Evolutionary conservation across 2,329 filamentous ascomycete species (phyloP).

Genomic region (Aspergillus quadrilineatus): DNA sequence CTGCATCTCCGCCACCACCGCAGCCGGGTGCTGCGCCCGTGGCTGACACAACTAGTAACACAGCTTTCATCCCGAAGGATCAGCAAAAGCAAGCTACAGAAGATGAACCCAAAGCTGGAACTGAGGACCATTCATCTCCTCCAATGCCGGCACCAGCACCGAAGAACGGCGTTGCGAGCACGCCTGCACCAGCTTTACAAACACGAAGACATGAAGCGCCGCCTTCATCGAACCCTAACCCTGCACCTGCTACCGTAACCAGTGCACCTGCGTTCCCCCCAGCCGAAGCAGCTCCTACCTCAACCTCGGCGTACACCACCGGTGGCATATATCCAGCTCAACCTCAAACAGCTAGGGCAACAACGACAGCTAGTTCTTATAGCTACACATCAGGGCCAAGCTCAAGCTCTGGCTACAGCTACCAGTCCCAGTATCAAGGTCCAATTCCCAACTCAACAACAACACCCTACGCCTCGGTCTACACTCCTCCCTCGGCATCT

Average conservation of each 20-base stretch:
- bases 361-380: neutral
- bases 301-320: neutral
- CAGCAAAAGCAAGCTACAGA: neutral
- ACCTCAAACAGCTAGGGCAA: neutral
- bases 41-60: slow-evolving; percentile 1
- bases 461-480: slow-evolving; percentile 28
- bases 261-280: slow-evolving; percentile 25
- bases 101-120: neutral
- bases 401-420: slow-evolving; percentile 9
- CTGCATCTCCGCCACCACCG: slow-evolving; percentile 40
- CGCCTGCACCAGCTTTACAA: slow-evolving; percentile 18
- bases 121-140: slow-evolving; percentile 15
- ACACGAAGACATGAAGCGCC: slow-evolving; percentile 35
- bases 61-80: neutral
- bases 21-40: slow-evolving; percentile 35
- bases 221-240: neutral
- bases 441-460: slow-evolving; percentile 7
- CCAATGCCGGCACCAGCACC: slow-evolving; percentile 7
- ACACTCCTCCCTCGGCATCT: slow-evolving; percentile 19
- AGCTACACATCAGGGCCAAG: neutral
- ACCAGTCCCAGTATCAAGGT: slow-evolving; percentile 11
- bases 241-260: neutral
- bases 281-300: neutral
- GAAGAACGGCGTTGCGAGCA: neutral
- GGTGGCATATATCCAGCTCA: neutral